Conservation (phyloP, 768 basidiomycete species). For the Lentinula aciculospora region DNA sequence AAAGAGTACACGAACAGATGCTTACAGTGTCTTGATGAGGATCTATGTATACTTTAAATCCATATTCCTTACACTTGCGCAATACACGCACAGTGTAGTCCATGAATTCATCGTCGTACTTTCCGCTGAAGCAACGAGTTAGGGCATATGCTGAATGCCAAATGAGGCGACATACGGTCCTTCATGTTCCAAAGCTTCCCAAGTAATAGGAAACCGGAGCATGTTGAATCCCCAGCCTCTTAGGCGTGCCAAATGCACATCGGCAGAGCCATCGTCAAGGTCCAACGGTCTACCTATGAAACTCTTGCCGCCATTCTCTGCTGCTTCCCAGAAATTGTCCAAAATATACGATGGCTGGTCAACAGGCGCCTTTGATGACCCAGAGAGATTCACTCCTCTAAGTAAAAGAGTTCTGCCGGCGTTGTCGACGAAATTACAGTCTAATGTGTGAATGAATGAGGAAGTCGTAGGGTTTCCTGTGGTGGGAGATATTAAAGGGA, state of each 20-base stretch:
- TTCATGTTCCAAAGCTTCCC: conserved; percentile 91
- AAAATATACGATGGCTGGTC: conserved; percentile 61
- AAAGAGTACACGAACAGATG: conserved; percentile 15
- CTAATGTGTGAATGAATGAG: conserved; percentile 59
- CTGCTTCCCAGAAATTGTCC: conserved; percentile 79
- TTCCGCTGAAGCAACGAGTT: conserved; percentile 46
- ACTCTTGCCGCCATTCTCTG: conserved; percentile 59
- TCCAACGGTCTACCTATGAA: conserved; percentile 79
- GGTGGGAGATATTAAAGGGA: conserved; percentile 53
- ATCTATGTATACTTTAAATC: conserved; percentile 89
- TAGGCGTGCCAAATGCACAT: conserved; percentile 81
- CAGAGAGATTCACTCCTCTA: conserved; percentile 93
- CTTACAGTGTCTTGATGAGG: conserved; percentile 94
- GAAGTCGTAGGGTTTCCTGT: conserved; percentile 43
- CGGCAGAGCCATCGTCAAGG: conserved; percentile 79
- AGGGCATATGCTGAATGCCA: conserved; percentile 8
- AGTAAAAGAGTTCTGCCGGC: conserved; percentile 74
- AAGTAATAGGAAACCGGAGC: conserved; percentile 80
- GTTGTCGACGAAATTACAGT: conserved; percentile 69
- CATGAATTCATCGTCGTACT: conserved; percentile 88
- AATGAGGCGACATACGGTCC: conserved; percentile 79
- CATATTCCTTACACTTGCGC: conserved; percentile 87
- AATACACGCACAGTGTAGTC: conserved; percentile 86
- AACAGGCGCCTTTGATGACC: conserved; percentile 80
- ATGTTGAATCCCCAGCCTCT: conserved; percentile 93